Base-by-base conservation (phyloP, 2,329 filamentous ascomycete genomes). In the Aspergillus intermedius region DNA sequence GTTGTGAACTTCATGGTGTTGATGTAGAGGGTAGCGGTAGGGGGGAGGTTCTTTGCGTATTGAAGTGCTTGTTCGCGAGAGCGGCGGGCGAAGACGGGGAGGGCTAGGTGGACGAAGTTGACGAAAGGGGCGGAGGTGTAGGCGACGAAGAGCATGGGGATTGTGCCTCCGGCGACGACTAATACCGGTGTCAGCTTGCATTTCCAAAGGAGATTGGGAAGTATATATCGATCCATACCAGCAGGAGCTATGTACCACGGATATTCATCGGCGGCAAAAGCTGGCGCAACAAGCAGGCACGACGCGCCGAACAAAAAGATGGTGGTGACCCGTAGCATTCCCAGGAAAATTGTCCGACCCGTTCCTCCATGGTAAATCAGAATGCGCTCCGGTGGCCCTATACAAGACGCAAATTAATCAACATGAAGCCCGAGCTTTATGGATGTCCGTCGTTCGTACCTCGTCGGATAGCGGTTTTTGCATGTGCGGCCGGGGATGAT, bases 331-430 rank as follows among this genome's bases (percentile, higher is more conserved):
- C 89, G 88, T 53, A 87, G 66, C 61, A 82, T 79, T 44, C 84
- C 86, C 42, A 91, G 70, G 55, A 86, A 84, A 5, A 82, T 80
- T 25, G 80, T 84, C 49, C 80, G 77, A 7, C 77, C 77, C 0
- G 81, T 84, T 46, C 88, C 87, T 46, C 83, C 83, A 69, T 90
- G 86, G 67, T 88, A 94, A 53, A 94, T 79, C 56, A 89, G 76
- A 23, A 91, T 64, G 42, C 63, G 62, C 44, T 71, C 68, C 35
- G 68, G 68, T 17, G 65, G 62, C 19, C 63, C 68, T 70, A 49
- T 25, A 17, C 35, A 56, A 28, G 21, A 48, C 12, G 13, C 37
- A 56, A 23, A 21, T 47, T 32, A 15, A 32, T 47, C 35, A 15
- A 32, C 34, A 34, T 61, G 51, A 60, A 50, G 13, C 50, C 32